phyloP scores from a whole-genome alignment of 495 filamentous ascomycete species.

The Lepidopterella palustris region DNA sequence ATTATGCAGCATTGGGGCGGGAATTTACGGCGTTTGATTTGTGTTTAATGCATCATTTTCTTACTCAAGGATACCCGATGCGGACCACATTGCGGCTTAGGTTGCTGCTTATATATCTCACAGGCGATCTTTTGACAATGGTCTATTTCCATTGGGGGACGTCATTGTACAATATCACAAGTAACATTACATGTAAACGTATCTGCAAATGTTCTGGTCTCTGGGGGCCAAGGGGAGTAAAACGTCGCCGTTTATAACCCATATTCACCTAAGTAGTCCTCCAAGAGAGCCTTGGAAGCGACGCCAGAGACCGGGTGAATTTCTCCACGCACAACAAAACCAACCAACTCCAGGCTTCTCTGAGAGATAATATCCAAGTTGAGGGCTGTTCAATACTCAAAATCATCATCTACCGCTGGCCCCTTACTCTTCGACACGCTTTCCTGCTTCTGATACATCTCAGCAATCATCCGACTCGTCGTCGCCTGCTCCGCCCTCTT shows the following conservation, averaged over 20 bases:
- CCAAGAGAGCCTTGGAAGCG: too few species aligned
- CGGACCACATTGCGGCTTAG: not conserved
- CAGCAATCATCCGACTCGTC: conserved; percentile 71
- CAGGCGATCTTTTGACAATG: not conserved
- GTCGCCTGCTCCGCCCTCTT: conserved; percentile 94
- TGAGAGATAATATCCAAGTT: too few species aligned
- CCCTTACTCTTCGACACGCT: conserved; percentile 70
- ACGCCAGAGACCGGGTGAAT: too few species aligned
- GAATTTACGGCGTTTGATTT: not conserved
- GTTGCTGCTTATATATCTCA: not conserved
- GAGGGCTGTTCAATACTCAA: conserved; percentile 65
- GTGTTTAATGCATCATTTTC: not conserved
- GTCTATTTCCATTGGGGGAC: too few species aligned
- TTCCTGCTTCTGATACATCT: conserved; percentile 97
- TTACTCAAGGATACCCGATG: not conserved
- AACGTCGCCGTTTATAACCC: too few species aligned
- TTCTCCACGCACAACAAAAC: too few species aligned
- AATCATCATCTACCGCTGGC: conserved; percentile 89
- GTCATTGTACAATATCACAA: too few species aligned
- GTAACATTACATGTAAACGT: too few species aligned
- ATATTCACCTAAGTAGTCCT: too few species aligned
- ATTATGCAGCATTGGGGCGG: not conserved
- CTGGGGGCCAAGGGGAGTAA: too few species aligned
- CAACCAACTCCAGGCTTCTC: too few species aligned
- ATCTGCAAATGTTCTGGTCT: too few species aligned